Evolutionary conservation across 148 eudicot species (phyloP), one percentile per base, ranked within the genome.

Genomic region (Mesembryanthemum crystallinum): DNA sequence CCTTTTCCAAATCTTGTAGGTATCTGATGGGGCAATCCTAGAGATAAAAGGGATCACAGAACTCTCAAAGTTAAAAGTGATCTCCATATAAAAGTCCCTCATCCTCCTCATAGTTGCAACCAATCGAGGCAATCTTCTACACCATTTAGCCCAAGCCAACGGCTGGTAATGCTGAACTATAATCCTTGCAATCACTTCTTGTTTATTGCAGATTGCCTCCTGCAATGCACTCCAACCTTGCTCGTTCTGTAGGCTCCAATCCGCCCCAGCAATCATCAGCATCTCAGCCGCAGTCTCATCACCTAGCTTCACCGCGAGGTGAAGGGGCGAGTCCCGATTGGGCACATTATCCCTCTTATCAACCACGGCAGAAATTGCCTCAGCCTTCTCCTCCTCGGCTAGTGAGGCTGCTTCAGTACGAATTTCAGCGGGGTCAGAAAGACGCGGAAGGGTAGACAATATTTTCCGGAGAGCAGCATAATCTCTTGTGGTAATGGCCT

Each of bases 91-190:
- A 55, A 91, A 91, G 63, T 94, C 98, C 54, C 98, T 81, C 88
- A 94, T 90, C 80, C 97, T 90, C 59, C 85, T 75, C 90, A 90
- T 88, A 7, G 92, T 86, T 30, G 79, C 86, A 67, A 88, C 75
- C 66, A 94, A 83, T 1, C 98, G 89, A 33, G 98, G 98, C 82
- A 94, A 77, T 76, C 97, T 84, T 60, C 98, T 84, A 75, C 97
- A 88, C 98, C 98, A 94, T 82, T 91, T 94, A 17, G 95, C 98
- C 98, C 98, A 94, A 69, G 98, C 98, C 78, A 87, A 70, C 6
- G 93, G 97, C 80, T 91, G 97, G 73, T 90, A 90, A 67, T 91
- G 91, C 71, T 91, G 80, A 47, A 88, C 97, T 57, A 94, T 94
- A n/a, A 89, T 91, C 81, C 75, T 86, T 0, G 98, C 97, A 85